Percentiles rank a stretch among this genome's conserved stretches.
Evolutionary conservation across 352 stramenopile genomes (phyloP).

Genomic region (Pythium graminicola): DNA sequence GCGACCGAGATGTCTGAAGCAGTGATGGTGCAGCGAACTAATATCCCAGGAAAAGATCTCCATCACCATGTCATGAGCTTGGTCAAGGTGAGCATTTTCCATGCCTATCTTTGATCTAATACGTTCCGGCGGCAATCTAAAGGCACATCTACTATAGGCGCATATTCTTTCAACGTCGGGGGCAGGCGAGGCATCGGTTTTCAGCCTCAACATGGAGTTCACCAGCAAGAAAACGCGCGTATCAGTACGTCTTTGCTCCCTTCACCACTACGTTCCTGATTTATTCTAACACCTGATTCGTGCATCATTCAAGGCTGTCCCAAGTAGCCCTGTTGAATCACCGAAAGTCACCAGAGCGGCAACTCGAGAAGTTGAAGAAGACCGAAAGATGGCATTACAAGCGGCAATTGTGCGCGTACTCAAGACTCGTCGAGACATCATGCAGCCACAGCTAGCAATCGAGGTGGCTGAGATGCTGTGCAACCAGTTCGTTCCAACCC

Average conservation of each 20-base stretch:
- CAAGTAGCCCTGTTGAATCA: constrained; percentile 64
- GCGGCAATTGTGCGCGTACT: constrained; percentile 77
- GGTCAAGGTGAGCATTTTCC: constrained; percentile 45
- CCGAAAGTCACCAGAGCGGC: constrained; percentile 44
- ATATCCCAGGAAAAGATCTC: constrained; percentile 53
- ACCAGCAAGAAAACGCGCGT: constrained; percentile 27
- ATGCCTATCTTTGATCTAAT: no score
- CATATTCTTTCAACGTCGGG: constrained; percentile 30
- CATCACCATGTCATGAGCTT: constrained; percentile 62
- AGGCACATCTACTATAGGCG: constrained; percentile 19
- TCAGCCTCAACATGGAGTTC: constrained; percentile 23
- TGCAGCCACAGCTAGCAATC: constrained; percentile 46
- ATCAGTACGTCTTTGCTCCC: constrained; percentile 5
- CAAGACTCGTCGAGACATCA: constrained; percentile 74
- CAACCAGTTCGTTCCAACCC: constrained; percentile 66
- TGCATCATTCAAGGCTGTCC: constrained; percentile 24
- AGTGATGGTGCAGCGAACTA: constrained; percentile 40
- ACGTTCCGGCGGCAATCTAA: neutral
- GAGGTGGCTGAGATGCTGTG: constrained; percentile 70
- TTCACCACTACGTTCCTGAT: neutral
- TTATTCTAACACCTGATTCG: neutral
- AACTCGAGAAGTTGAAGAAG: constrained; percentile 73
- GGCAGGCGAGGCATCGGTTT: constrained; percentile 19
- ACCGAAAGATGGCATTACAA: constrained; percentile 85
- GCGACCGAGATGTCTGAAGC: constrained; percentile 31